Evolutionary conservation across 208 protist genomes (phyloP).

Genomic region (Leishmania amazonensis): DNA sequence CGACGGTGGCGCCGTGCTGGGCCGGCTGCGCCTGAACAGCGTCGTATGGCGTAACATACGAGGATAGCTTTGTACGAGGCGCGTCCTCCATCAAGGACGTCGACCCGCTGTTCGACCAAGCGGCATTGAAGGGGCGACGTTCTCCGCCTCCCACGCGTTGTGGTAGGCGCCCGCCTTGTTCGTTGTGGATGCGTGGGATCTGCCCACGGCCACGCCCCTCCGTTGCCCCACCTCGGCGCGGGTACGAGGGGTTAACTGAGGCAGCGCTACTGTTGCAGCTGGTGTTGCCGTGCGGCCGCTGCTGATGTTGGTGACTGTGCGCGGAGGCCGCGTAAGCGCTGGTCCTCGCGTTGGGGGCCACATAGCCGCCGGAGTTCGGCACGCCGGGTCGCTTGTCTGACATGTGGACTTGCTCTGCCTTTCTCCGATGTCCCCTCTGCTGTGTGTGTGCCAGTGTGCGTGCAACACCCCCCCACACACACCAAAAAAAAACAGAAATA

Average conservation of each 20-base stretch:
- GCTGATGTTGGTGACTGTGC: not conserved
- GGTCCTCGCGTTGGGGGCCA: not conserved
- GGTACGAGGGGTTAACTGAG: not conserved
- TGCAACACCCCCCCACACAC: not conserved
- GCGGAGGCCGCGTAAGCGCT: not conserved
- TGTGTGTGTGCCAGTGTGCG: not conserved
- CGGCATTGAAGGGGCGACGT: not conserved
- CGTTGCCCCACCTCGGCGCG: not conserved
- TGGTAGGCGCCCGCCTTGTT: not conserved
- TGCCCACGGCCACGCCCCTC: not conserved
- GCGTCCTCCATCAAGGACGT: constrained; percentile 17
- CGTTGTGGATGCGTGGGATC: not conserved
- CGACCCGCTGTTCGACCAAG: not conserved
- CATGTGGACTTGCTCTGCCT: not conserved
- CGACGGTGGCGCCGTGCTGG: constrained; percentile 72
- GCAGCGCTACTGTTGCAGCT: not conserved
- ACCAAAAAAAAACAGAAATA: not conserved
- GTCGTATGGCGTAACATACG: constrained; percentile 60
- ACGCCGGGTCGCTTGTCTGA: not conserved
- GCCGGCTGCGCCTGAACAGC: constrained; percentile 62
- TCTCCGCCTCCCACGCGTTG: not conserved
- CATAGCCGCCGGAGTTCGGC: not conserved
- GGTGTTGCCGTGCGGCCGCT: constrained; percentile 5
- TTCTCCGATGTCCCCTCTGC: not conserved
- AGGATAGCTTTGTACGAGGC: constrained; percentile 32